phyloP scores from a whole-genome alignment of 768 basidiomycete genomes.

The Termitomyces sp. region DNA sequence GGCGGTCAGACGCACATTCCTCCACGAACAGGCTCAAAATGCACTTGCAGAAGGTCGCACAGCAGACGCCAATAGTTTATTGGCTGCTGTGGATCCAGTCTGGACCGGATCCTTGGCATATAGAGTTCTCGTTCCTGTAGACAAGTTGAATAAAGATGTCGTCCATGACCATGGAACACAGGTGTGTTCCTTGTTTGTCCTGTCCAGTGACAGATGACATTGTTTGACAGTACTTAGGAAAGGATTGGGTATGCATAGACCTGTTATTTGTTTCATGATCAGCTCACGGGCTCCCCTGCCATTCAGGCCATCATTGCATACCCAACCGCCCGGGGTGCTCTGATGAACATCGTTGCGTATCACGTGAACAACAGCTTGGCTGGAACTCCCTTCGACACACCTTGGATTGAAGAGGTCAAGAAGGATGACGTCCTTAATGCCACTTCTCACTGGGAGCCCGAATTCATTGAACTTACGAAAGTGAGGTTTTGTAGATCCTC shows the following conservation, averaged over 20 bases:
- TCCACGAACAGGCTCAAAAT: slow-evolving; percentile 12
- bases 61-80: slow-evolving; percentile 1
- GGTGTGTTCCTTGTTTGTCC: slow-evolving; percentile 11
- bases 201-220: neutral
- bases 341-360: slow-evolving; percentile 31
- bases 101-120: slow-evolving; percentile 39
- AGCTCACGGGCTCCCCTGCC: neutral
- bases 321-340: slow-evolving; percentile 29
- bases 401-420: slow-evolving; percentile 21
- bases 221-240: slow-evolving; percentile 23
- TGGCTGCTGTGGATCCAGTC: slow-evolving; percentile 21
- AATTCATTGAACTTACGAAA: slow-evolving; percentile 22
- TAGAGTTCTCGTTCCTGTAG: slow-evolving; percentile 22
- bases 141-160: slow-evolving; percentile 17
- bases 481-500: slow-evolving; percentile 11
- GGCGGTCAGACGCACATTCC: slow-evolving; percentile 22
- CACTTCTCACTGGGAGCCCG: slow-evolving; percentile 28
- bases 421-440: slow-evolving; percentile 26
- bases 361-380: slow-evolving; percentile 21
- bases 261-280: neutral
- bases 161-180: slow-evolving; percentile 11
- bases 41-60: slow-evolving; percentile 4
- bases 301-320: slow-evolving; percentile 33
- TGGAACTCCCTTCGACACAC: slow-evolving; percentile 25
- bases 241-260: slow-evolving; percentile 20